These are phyloP conservation scores for Arachis hypogaea DNA, from an alignment of 306 rosid genomes.

Conservation along the genomic window DNA sequence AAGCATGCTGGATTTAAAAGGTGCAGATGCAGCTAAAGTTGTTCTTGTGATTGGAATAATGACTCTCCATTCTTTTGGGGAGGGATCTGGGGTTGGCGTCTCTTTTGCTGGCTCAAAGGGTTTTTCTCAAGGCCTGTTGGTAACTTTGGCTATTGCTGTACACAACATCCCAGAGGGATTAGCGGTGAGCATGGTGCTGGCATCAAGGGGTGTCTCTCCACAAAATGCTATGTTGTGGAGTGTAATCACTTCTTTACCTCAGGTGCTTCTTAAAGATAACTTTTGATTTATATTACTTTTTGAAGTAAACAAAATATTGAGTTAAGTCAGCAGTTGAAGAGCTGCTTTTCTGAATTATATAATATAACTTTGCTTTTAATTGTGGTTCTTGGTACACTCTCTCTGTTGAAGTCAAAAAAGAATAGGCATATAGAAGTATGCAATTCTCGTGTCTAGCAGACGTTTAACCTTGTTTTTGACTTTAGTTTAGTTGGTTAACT, in stretches of 20 bases:
- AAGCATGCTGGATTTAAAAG: constrained; percentile 97
- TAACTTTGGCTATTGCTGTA: constrained; percentile 96
- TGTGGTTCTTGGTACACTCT: constrained; percentile 1
- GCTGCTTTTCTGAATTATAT: constrained; percentile 1
- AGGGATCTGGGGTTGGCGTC: constrained; percentile 99
- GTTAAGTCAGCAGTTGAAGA: constrained; percentile 24
- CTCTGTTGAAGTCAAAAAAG: constrained; percentile 3
- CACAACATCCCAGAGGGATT: constrained; percentile 99
- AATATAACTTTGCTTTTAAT: constrained; percentile 26
- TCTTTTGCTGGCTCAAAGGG: constrained; percentile 98
- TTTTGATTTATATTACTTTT: constrained; percentile 29
- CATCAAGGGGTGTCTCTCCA: constrained; percentile 97
- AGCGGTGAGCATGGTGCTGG: constrained; percentile 98
- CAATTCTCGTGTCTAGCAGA: background rate
- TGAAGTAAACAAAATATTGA: constrained; percentile 22
- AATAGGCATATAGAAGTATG: constrained; percentile 17
- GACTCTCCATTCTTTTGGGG: constrained; percentile 99
- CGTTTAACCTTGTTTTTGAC: constrained; percentile 28
- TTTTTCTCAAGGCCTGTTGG: constrained; percentile 94
- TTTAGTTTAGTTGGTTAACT: constrained; percentile 23
- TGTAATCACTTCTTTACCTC: constrained; percentile 95
- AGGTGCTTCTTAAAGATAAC: constrained; percentile 56
- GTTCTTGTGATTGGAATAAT: constrained; percentile 96
- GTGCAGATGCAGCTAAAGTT: constrained; percentile 96
- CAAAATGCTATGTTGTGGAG: constrained; percentile 99